Percentiles rank a stretch among this genome's conserved stretches.
Conservation (phyloP, 2,329 filamentous ascomycete genomes). For the Thermoascus crustaceus region DNA sequence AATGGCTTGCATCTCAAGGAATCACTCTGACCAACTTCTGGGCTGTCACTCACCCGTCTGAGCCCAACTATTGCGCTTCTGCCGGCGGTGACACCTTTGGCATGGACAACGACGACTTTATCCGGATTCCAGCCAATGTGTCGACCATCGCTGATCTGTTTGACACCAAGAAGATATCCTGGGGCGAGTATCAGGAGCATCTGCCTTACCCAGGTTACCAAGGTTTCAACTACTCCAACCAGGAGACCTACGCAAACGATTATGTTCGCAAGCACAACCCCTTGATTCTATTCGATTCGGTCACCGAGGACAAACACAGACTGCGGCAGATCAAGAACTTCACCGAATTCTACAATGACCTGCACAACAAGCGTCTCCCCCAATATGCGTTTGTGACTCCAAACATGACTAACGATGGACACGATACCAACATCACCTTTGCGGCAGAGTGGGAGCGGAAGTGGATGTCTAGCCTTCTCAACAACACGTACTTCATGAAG, state of each 20-base stretch:
- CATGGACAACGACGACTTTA: conserved; percentile 60
- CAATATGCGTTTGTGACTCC: conserved; percentile 54
- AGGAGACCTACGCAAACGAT: conserved; percentile 57
- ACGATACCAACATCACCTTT: conserved; percentile 62
- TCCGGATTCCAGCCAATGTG: conserved; percentile 51
- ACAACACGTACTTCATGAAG: conserved; percentile 63
- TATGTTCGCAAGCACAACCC: conserved; percentile 78
- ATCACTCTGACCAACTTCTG: conserved; percentile 54
- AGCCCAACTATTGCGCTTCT: conserved; percentile 67
- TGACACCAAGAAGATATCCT: conserved; percentile 56
- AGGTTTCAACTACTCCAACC: conserved; percentile 57
- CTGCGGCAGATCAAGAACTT: conserved; percentile 67
- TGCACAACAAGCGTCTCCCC: conserved; percentile 55
- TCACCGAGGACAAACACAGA: conserved; percentile 52
- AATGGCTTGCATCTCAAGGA: conserved; percentile 37
- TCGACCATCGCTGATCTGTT: conserved; percentile 62
- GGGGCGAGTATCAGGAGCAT: conserved; percentile 70
- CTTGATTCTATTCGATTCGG: conserved; percentile 58
- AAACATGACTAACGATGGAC: conserved; percentile 58
- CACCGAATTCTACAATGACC: conserved; percentile 59
- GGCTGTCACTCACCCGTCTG: conserved; percentile 61
- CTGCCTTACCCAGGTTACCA: conserved; percentile 68
- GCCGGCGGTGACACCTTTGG: conserved; percentile 66
- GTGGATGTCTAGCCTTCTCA: conserved; percentile 63
- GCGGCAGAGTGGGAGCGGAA: conserved; percentile 59